Evolutionary conservation across 2,329 filamentous ascomycete species (phyloP).

Genomic region (Ophiostoma pallidulum): DNA sequence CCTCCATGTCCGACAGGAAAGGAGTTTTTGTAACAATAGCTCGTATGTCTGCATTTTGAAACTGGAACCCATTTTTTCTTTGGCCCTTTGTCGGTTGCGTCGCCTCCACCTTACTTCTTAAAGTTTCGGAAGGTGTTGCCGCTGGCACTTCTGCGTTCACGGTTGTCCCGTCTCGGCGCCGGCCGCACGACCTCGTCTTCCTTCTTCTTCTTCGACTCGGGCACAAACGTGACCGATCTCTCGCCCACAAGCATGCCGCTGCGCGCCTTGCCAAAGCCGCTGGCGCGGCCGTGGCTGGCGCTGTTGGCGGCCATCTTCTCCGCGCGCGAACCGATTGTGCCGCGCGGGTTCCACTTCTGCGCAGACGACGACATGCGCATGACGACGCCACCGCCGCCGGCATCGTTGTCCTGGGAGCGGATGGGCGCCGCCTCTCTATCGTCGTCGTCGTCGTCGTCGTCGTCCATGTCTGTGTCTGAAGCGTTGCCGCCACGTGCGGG

Average conservation of each 20-base stretch:
- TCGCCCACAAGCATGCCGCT: slow-evolving; percentile 48
- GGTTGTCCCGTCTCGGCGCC: slow-evolving; percentile 28
- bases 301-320: slow-evolving; percentile 31
- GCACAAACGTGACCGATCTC: slow-evolving; percentile 64
- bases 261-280: slow-evolving; percentile 18
- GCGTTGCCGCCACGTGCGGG: slow-evolving; percentile 18
- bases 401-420: neutral
- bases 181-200: slow-evolving; percentile 25
- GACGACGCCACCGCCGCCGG: slow-evolving; percentile 27
- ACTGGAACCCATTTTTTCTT: neutral
- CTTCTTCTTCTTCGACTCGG: slow-evolving; percentile 45
- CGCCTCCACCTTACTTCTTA: slow-evolving; percentile 19
- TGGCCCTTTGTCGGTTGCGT: too few relatives aligned
- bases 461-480: slow-evolving; percentile 33
- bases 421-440: slow-evolving; percentile 6
- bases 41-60: neutral
- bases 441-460: slow-evolving; percentile 23
- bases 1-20: neutral
- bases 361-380: slow-evolving; percentile 64
- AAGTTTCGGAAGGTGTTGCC: slow-evolving; percentile 64
- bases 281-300: neutral
- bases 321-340: slow-evolving; percentile 45
- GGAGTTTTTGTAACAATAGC: neutral
- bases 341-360: slow-evolving; percentile 49
- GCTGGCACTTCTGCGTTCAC: slow-evolving; percentile 59